phyloP scores from a whole-genome alignment of 208 protist species.

The Acanthamoeba sp. region DNA sequence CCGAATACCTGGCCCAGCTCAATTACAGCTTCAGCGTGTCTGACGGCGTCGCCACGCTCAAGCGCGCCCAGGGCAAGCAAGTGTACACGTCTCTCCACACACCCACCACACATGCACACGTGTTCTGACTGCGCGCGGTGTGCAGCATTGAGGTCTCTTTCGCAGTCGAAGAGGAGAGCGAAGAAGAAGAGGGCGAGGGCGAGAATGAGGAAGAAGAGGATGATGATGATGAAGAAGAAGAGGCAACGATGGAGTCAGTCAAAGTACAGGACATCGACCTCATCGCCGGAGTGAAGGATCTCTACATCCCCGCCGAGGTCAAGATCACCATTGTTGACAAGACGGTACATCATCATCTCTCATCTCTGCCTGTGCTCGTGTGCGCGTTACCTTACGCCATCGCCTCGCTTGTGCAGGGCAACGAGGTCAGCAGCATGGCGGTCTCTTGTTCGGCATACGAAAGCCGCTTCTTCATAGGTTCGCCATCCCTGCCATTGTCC shows the following conservation, averaged over 20 bases:
- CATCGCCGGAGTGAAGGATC: not conserved
- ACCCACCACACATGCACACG: no score
- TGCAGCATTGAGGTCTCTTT: not conserved
- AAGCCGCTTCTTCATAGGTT: conserved; percentile 22
- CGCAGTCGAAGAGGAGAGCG: not conserved
- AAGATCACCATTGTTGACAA: conserved; percentile 36
- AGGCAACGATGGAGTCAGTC: not conserved
- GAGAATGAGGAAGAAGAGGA: not conserved
- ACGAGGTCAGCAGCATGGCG: not conserved
- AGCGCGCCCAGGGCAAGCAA: conserved; percentile 34
- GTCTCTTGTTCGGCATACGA: conserved; percentile 1
- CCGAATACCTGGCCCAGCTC: conserved; percentile 2
- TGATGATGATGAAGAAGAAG: not conserved
- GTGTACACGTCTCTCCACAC: not conserved
- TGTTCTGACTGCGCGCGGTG: not conserved
- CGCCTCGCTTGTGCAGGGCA: not conserved
- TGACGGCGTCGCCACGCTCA: conserved; percentile 39
- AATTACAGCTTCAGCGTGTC: not conserved
- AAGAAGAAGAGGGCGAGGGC: not conserved
- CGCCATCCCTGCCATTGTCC: not conserved
- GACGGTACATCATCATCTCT: no score
- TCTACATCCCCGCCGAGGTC: conserved; percentile 32
- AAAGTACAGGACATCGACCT: not conserved
- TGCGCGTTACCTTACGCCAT: no score
- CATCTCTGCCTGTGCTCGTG: no score